A percentile compares a stretch with the other conserved stretches of the same genome.
Conservation (phyloP, 495 filamentous ascomycete species). For the Aspergillus baeticus region DNA sequence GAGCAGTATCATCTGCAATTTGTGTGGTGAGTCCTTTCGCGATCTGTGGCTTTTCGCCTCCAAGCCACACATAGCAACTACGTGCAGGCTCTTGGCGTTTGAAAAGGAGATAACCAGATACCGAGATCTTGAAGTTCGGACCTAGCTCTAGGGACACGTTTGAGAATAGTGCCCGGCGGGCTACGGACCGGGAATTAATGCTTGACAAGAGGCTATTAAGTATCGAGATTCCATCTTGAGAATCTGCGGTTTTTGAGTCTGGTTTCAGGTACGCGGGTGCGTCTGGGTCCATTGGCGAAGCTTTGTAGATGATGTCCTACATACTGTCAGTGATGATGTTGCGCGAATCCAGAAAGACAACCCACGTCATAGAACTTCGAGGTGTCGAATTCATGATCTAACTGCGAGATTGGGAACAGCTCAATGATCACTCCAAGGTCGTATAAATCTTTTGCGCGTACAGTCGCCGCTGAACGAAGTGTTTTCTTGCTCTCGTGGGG, state of each 20-base stretch:
- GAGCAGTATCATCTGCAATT: slow-evolving; percentile 70
- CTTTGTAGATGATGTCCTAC: slow-evolving; percentile 79
- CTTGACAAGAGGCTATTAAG: slow-evolving; percentile 81
- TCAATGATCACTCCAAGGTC: slow-evolving; percentile 93
- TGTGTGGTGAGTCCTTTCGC: slow-evolving; percentile 69
- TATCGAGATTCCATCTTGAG: slow-evolving; percentile 74
- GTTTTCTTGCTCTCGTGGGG: slow-evolving; percentile 73
- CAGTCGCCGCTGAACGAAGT: slow-evolving; percentile 70
- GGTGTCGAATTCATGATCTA: slow-evolving; percentile 74
- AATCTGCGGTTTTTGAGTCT: slow-evolving; percentile 48
- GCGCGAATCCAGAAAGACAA: not conserved
- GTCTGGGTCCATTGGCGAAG: slow-evolving; percentile 62
- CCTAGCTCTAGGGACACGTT: slow-evolving; percentile 84
- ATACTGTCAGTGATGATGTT: slow-evolving; percentile 3
- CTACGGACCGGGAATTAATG: slow-evolving; percentile 85
- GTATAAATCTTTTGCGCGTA: slow-evolving; percentile 91
- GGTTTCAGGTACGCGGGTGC: slow-evolving; percentile 54
- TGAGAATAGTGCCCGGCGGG: slow-evolving; percentile 84
- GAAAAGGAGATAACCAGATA: slow-evolving; percentile 89
- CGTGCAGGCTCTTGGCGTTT: slow-evolving; percentile 77
- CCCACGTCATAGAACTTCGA: slow-evolving; percentile 89
- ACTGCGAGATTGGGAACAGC: slow-evolving; percentile 83
- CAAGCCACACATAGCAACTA: slow-evolving; percentile 81
- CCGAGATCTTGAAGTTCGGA: slow-evolving; percentile 78
- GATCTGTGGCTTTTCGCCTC: slow-evolving; percentile 79